A percentile compares a stretch with the other conserved stretches of the same genome.
Evolutionary conservation across 306 rosid species (phyloP).

Genomic region (Rosa chinensis): DNA sequence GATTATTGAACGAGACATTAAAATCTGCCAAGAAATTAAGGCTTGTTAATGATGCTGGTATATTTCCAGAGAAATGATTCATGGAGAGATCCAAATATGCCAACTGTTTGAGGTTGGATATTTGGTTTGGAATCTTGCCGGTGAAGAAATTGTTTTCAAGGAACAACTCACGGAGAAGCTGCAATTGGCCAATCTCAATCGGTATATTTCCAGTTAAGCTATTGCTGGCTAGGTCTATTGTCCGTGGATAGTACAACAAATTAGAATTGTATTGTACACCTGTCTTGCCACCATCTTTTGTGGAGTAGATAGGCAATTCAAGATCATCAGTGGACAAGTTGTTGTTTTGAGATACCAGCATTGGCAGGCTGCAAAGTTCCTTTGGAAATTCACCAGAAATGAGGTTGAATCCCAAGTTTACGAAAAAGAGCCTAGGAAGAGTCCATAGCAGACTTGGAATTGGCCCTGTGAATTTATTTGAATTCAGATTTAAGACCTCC

Average conservation of each 20-base stretch:
- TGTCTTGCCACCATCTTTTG: background rate
- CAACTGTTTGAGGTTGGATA: background rate
- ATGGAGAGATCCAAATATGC: background rate
- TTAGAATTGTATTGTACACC: background rate
- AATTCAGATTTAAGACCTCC: background rate
- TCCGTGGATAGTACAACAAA: background rate
- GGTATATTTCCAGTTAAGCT: background rate
- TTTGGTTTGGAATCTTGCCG: conserved; percentile 2
- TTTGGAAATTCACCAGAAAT: background rate
- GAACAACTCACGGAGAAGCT: background rate
- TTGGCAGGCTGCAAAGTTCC: conserved; percentile 6
- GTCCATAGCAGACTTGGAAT: background rate
- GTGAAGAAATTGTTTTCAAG: background rate
- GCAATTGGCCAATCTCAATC: background rate
- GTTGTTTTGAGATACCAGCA: background rate
- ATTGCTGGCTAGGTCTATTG: background rate
- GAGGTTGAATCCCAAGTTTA: background rate
- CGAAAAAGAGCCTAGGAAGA: background rate
- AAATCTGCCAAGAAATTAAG: background rate
- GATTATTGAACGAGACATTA: background rate
- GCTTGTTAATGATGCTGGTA: background rate
- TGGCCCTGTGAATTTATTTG: background rate
- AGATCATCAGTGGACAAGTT: background rate
- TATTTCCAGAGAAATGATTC: conserved; percentile 2
- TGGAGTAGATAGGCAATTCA: background rate